Base-by-base conservation (phyloP, 2,329 filamentous ascomycete genomes). In the Colletotrichum tofieldiae region DNA sequence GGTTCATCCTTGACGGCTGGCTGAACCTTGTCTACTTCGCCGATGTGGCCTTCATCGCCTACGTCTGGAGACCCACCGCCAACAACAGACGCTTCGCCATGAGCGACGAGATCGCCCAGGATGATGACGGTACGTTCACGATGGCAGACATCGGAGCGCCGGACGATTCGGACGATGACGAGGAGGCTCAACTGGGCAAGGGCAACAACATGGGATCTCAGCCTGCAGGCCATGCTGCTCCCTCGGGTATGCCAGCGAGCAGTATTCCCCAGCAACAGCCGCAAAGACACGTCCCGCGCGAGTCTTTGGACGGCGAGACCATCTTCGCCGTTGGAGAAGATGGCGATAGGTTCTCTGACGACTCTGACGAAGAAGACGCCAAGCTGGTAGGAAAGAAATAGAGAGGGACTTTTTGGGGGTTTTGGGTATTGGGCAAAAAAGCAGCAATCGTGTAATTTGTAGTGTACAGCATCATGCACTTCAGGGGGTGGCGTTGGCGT, bases 1-100 rank as follows among this genome's bases (percentile, higher is more conserved):
- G 96, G 96, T 99, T 99, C 79, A 90, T 99, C 56, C 89, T 99
- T 26, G 96, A 99, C 79, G 96, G 96, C 67, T 99, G 96, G 96
- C 87, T 98, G 62, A 98, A 98, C 81, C 84, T 99, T 66, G 96
- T 99, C 20, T 99, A 98, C 83, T 91, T 99, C 75, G 94, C 93
- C 72, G 96, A 99, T 78, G 94, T 99, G 35, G 92, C 91, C 66
- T 98, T 96, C 83, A 90, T 99, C 75, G 95, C 96, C 29, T 99
- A 98, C 82, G 88, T 99, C 65, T 99, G 96, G 96, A 89, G 96
- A 59, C 96, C 96, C 8, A 98, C 96, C 29, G 95, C 93, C 64
- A 98, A 99, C 84, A 99, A 99, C 84, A 90, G 95, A 77, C 91
- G 96, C 69, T 99, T 99, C 78, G 96, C 96, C 74, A 99, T 99